Base-by-base conservation (phyloP, 78 protist species). In the slime mould (Dictyostelium discoideum) region DNA sequence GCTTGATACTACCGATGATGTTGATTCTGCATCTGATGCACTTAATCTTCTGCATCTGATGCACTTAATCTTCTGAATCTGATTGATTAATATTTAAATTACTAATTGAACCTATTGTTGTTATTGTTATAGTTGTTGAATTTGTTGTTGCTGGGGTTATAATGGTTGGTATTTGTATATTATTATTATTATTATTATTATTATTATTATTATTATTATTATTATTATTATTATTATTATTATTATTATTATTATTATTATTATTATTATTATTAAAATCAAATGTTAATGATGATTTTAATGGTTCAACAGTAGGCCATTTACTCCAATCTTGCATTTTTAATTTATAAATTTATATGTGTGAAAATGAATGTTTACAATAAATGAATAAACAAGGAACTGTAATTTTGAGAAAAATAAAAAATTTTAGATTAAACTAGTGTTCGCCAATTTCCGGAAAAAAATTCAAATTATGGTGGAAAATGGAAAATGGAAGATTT, bases 251-350 rank as follows among this genome's bases (percentile, higher is more conserved):
- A n/a, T n/a, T n/a, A n/a, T n/a, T n/a, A n/a, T n/a, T n/a, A n/a
- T n/a, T n/a, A n/a, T n/a, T n/a, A n/a, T n/a, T n/a, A n/a, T n/a
- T n/a, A 16, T 26, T 40, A 60, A 90, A 90, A 46, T 54, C 22
- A 81, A 90, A 90, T 29, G 54, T n/a, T 4, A 90, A 29, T 46
- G 94, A 87, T 37, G 50, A 18, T 46, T 50, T 7, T 50, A 90
- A 54, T 65, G 87, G 88, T 39, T 80, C 22, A 13, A 48, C 14
- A 5, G 84, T 6, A 48, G 94, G 88, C 87, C 87, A 90, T 44
- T 83, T 26, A 60, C 87, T 83, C 60, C 60, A 83, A 57, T 83
- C 87, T 78, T 78, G 24, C 84, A 78, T 78, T 78, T 44, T 32
- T 32, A 32, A 32, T 32, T 32, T 32, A 32, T 32, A 32, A 32